phyloP scores from a whole-genome alignment of 441 rosid species.

The Flueggea neowawraea region DNA sequence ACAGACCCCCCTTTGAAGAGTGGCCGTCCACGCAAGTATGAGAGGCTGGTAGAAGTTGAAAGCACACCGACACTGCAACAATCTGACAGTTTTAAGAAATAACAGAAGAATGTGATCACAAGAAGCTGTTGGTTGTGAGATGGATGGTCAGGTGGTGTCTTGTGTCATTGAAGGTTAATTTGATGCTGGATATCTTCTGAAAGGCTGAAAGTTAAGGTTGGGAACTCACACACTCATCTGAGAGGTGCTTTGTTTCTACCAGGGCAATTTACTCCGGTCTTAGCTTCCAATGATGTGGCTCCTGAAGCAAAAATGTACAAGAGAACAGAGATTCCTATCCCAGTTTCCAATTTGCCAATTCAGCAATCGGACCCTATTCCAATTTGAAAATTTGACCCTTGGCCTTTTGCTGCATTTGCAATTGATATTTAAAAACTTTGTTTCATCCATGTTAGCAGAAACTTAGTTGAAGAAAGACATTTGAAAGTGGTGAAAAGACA shows the following conservation, averaged over 20 bases:
- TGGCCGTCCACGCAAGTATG: slow-evolving; percentile 76
- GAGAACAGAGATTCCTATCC: slow-evolving; percentile 46
- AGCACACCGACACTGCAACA: slow-evolving; percentile 24
- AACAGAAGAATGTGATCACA: slow-evolving; percentile 20
- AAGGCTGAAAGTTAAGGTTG: slow-evolving; percentile 60
- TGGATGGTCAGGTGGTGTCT: slow-evolving; percentile 62
- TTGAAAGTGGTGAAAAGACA: no score
- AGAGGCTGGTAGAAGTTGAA: slow-evolving; percentile 32
- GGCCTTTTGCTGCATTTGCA: no score
- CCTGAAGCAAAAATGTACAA: slow-evolving; percentile 53
- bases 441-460: no score
- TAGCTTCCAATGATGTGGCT: slow-evolving; percentile 71
- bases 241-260: slow-evolving; percentile 72
- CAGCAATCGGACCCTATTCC: slow-evolving; percentile 15
- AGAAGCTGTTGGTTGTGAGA: slow-evolving; percentile 18
- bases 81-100: slow-evolving; percentile 26
- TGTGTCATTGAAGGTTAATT: slow-evolving; percentile 72
- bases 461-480: no score
- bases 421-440: no score
- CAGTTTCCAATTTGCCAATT: slow-evolving; percentile 25
- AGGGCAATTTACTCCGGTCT: slow-evolving; percentile 41
- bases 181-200: slow-evolving; percentile 72
- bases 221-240: slow-evolving; percentile 43
- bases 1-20: slow-evolving; percentile 48
- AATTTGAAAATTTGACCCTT: no score